Base-by-base conservation (phyloP, 495 filamentous ascomycete genomes). In the Jackrogersella multiformis region DNA sequence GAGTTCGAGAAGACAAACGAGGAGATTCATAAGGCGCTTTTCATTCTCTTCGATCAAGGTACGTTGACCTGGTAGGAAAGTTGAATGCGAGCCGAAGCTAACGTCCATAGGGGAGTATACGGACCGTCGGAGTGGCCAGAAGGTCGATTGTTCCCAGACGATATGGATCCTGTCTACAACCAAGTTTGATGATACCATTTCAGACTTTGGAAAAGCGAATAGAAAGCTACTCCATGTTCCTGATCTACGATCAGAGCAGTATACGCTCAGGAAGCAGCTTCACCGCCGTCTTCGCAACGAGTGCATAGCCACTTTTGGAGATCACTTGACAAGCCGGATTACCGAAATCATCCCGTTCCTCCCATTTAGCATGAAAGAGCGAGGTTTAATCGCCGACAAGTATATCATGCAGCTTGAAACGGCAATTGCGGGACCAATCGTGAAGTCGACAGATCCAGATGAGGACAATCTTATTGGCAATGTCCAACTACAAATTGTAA, bases 121-220 rank as follows among this genome's bases (percentile, higher is more conserved):
- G 15, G 84, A 86, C 55, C 82, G 80, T 16, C 82, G 84, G 13
- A 71, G 69, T 16, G 65, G 66, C 13, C 60, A 71, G 2, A 69
- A 66, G 10, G 61, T 87, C 10, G 77, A 87, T 57, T 87, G 85
- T 66, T 77, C 76, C 0, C 84, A 82, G 21, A 84, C 80, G 0
- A 82, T 88, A 8, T 87, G 85, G 86, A 78, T 87, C 12, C 53
- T 88, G 1, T 82, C 84, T 0, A 86, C 84, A 1, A 86, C 85
- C 64, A 76, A 78, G 1, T 69, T 81, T 7, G 80, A 84, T 51
- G 41, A 68, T 2, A 73, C 48, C 0, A 84, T 86, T 23, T 70
- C 70, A 2, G 55, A 68, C 1, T 81, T 82, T 35, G 78, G 76
- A 48, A 54, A 71, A 1, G 35, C 35, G 4, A 57, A 80, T 13